phyloP scores from a whole-genome alignment of 768 basidiomycete species.

The Mrakia blollopis region DNA sequence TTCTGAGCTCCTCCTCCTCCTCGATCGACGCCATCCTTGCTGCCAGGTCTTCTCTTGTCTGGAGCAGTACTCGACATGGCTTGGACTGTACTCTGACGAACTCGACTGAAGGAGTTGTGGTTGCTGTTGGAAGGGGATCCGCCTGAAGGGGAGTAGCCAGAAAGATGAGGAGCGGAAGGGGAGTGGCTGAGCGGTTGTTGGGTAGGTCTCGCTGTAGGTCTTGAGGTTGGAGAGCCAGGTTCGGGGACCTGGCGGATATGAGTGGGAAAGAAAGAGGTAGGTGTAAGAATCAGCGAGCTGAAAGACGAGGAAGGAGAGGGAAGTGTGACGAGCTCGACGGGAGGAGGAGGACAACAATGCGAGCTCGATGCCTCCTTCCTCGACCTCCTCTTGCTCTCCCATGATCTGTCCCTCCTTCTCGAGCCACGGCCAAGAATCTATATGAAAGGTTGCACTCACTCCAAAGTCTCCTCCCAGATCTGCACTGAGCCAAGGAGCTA shows the following conservation, averaged over 20 bases:
- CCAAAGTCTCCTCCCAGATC: constrained; percentile 15
- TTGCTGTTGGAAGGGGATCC: background rate
- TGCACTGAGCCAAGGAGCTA: constrained; percentile 28
- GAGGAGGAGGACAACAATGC: no score
- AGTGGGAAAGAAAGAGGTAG: background rate
- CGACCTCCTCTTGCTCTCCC: background rate
- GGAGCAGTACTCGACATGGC: background rate
- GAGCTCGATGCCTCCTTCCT: no score
- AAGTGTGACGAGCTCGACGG: background rate
- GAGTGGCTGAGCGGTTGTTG: constrained; percentile 2
- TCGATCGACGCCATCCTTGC: background rate
- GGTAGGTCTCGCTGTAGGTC: background rate
- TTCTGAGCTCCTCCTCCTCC: background rate
- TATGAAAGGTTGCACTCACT: background rate
- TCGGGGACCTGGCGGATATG: background rate
- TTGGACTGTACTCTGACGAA: constrained; percentile 4
- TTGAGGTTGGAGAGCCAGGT: background rate
- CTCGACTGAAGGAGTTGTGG: background rate
- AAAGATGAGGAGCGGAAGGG: constrained; percentile 19
- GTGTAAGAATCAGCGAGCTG: background rate
- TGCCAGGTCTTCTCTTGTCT: constrained; percentile 6
- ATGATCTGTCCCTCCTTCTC: background rate
- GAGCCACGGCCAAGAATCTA: no score
- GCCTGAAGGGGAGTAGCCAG: background rate
- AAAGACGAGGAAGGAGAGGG: no score